Evolutionary conservation across 805 yeast species (phyloP).

Genomic region (Metschnikowia bowlesiae): DNA sequence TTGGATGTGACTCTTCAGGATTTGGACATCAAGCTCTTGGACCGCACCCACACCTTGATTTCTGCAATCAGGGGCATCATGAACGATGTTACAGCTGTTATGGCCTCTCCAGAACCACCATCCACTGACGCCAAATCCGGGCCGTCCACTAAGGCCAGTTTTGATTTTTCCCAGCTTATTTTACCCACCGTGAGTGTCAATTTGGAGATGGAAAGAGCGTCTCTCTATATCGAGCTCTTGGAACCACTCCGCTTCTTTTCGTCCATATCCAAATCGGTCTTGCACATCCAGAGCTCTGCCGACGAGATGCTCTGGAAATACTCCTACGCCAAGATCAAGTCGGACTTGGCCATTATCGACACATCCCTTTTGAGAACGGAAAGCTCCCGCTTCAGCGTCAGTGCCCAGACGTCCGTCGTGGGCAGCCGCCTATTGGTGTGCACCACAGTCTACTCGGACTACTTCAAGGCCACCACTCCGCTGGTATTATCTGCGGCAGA

Average conservation of each 20-base stretch:
- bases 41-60: slow-evolving; percentile 3
- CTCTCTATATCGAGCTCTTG: slow-evolving; percentile 5
- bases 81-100: neutral
- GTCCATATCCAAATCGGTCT: neutral
- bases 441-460: slow-evolving; percentile 23
- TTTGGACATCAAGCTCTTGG: slow-evolving; percentile 6
- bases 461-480: slow-evolving; percentile 27
- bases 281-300: neutral
- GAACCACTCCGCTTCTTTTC: slow-evolving; percentile 10
- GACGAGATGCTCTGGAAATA: slow-evolving; percentile 2
- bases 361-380: slow-evolving; percentile 21
- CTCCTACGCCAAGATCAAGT: slow-evolving; percentile 12
- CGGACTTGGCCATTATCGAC: slow-evolving; percentile 15
- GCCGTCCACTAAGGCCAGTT: neutral
- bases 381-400: slow-evolving; percentile 22
- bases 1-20: slow-evolving; percentile 3
- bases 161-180: neutral
- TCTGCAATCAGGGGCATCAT: neutral
- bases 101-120: too few relatives aligned
- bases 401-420: slow-evolving; percentile 10
- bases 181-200: slow-evolving; percentile 5
- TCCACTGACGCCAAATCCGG: too few relatives aligned
- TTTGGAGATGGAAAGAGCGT: neutral
- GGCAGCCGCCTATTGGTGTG: slow-evolving; percentile 14
- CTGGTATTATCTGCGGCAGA: slow-evolving; percentile 20